These are phyloP conservation scores for Xylaria flabelliformis DNA, from an alignment of 495 filamentous ascomycete genomes.

Conservation along the genomic window DNA sequence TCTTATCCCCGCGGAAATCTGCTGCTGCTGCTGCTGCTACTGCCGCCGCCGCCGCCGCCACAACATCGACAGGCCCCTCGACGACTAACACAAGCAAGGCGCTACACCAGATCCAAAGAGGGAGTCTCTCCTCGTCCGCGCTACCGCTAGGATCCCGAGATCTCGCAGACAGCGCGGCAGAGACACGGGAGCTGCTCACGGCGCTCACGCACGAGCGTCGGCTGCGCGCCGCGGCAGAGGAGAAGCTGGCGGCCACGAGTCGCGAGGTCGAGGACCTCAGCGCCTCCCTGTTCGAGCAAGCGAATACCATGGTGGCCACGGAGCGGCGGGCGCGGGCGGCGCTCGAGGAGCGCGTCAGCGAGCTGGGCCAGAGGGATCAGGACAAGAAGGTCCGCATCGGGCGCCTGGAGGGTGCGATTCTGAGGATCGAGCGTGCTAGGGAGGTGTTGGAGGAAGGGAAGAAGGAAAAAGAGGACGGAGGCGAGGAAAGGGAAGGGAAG, in stretches of 20 bases:
- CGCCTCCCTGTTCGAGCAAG: slow-evolving; percentile 85
- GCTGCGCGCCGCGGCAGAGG: slow-evolving; percentile 77
- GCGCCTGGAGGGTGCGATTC: slow-evolving; percentile 77
- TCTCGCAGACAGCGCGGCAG: background rate
- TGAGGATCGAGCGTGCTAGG: slow-evolving; percentile 75
- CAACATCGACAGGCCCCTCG: slow-evolving; percentile 26
- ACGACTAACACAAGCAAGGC: slow-evolving; percentile 6
- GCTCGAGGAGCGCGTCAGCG: slow-evolving; percentile 75
- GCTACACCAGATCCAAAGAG: background rate
- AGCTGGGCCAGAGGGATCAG: slow-evolving; percentile 71
- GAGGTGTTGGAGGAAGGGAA: slow-evolving; percentile 55
- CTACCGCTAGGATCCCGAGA: slow-evolving; percentile 10
- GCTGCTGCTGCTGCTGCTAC: slow-evolving; percentile 30
- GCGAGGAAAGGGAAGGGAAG: slow-evolving; percentile 7
- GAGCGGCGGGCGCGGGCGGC: slow-evolving; percentile 81
- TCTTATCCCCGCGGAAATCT: slow-evolving; percentile 67
- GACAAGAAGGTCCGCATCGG: slow-evolving; percentile 77
- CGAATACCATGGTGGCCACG: slow-evolving; percentile 95
- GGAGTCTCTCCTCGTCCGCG: slow-evolving; percentile 34
- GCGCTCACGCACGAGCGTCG: slow-evolving; percentile 72
- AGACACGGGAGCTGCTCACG: slow-evolving; percentile 63
- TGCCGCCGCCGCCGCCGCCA: slow-evolving; percentile 29
- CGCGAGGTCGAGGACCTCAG: slow-evolving; percentile 90
- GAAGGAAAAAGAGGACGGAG: slow-evolving; percentile 27
- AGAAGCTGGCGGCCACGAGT: slow-evolving; percentile 70